A percentile compares a stretch with the other conserved stretches of the same genome.
phyloP scores from a whole-genome alignment of 345 rosid genomes.

The Syzygium oleosum region DNA sequence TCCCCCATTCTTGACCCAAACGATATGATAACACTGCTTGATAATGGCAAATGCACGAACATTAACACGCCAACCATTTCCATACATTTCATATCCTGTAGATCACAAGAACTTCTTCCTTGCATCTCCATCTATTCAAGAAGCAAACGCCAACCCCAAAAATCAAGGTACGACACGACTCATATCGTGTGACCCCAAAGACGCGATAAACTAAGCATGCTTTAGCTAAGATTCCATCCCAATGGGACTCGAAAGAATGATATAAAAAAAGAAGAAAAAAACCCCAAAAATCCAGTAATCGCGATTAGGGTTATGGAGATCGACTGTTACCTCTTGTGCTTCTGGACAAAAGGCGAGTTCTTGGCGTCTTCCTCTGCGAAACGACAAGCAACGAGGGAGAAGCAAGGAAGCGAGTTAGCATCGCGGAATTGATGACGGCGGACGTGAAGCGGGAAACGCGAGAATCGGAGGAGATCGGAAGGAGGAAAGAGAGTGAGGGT shows the following conservation, averaged over 20 bases:
- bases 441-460: not conserved
- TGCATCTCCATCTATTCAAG: not conserved
- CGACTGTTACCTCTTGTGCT: conserved; percentile 51
- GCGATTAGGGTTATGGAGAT: not conserved
- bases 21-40: not conserved
- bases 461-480: not conserved
- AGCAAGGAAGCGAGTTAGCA: not conserved
- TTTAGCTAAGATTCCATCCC: not conserved
- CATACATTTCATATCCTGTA: not conserved
- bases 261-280: rapidly evolving
- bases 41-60: not conserved
- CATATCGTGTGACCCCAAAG: not conserved
- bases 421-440: not conserved
- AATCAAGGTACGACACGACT: not conserved
- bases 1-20: not conserved
- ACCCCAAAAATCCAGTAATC: not conserved
- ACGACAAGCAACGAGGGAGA: not conserved
- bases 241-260: not conserved
- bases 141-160: not conserved
- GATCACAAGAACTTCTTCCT: not conserved
- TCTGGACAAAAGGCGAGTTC: conserved; percentile 71
- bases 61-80: not conserved
- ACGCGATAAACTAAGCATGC: not conserved
- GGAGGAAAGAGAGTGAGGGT: not conserved
- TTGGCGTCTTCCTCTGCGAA: conserved; percentile 82